Percentiles rank a stretch among this genome's conserved stretches.
phyloP scores from a whole-genome alignment of 2,329 filamentous ascomycete genomes.

The Geosmithia flava region DNA sequence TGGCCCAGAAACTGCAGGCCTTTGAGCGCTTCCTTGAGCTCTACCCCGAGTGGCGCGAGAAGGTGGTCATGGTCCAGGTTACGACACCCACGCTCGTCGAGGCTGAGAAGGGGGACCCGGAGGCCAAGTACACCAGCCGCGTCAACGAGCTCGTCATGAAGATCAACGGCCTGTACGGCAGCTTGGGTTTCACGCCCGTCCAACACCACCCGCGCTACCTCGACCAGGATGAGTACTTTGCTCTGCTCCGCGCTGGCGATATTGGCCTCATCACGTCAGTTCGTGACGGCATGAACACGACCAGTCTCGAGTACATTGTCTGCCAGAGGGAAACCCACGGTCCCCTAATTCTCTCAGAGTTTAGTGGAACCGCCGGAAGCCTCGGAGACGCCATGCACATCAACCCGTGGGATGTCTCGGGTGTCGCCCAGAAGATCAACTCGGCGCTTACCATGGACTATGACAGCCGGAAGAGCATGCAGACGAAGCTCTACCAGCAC shows the following conservation, averaged over 20 bases:
- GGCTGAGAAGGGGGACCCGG: conserved; percentile 62
- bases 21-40: conserved; percentile 86
- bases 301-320: conserved; percentile 85
- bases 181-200: conserved; percentile 77
- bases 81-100: conserved; percentile 77
- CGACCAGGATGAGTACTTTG: conserved; percentile 83
- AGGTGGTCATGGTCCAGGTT: conserved; percentile 89
- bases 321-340: conserved; percentile 81
- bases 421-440: conserved; percentile 75
- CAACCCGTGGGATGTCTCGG: conserved; percentile 86
- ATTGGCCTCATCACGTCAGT: conserved; percentile 93
- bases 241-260: conserved; percentile 78
- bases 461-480: conserved; percentile 54
- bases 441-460: conserved; percentile 65
- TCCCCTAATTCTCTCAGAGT: conserved; percentile 88
- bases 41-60: conserved; percentile 84
- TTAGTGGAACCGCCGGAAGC: conserved; percentile 84
- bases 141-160: conserved; percentile 83
- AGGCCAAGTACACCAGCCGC: conserved; percentile 73
- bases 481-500: conserved; percentile 66
- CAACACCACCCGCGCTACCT: conserved; percentile 94
- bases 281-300: conserved; percentile 96
- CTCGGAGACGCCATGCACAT: conserved; percentile 83
- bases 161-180: conserved; percentile 87
- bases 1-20: conserved; percentile 90